Evolutionary conservation across 805 yeast genomes (phyloP).

Genomic region (Schwanniomyces pseudopolymorphus): DNA sequence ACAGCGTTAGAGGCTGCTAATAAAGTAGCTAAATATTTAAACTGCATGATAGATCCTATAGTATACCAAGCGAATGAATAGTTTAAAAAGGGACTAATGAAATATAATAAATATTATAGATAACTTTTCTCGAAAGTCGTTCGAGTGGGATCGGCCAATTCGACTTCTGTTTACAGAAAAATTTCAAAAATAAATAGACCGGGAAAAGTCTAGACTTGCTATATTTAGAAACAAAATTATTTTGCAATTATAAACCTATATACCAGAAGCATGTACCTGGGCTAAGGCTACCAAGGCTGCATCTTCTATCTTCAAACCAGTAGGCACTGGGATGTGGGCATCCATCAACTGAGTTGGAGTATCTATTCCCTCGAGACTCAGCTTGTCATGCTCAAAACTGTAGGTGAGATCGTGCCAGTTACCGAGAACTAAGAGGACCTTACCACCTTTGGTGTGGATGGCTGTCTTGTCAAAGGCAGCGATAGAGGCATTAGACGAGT

Average conservation of each 20-base stretch:
- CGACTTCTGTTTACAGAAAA: slow-evolving; percentile 1
- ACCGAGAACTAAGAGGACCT: slow-evolving; percentile 59
- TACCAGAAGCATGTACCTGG: slow-evolving; percentile 9
- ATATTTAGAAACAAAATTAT: background rate
- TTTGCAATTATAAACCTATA: background rate
- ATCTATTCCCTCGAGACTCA: slow-evolving; percentile 51
- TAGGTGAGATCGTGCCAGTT: slow-evolving; percentile 56
- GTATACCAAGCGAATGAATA: slow-evolving; percentile 5
- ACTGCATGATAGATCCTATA: slow-evolving; percentile 27
- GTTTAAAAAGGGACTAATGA: background rate
- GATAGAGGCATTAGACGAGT: background rate
- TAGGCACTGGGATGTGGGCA: slow-evolving; percentile 52
- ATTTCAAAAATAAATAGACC: background rate
- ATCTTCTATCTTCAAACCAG: slow-evolving; percentile 67
- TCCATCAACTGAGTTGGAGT: slow-evolving; percentile 69
- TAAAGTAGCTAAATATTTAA: slow-evolving; percentile 42
- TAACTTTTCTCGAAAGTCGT: background rate
- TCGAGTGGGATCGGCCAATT: background rate
- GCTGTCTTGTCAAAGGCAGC: slow-evolving; percentile 7
- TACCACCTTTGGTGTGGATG: slow-evolving; percentile 16
- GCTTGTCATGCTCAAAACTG: slow-evolving; percentile 53
- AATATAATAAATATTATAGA: background rate
- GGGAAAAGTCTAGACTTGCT: slow-evolving; percentile 3
- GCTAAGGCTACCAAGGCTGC: slow-evolving; percentile 61
- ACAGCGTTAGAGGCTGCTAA: slow-evolving; percentile 51